These are phyloP conservation scores for Crucihimalaya himalaica DNA, from an alignment of 345 rosid species.

Conservation along the genomic window DNA sequence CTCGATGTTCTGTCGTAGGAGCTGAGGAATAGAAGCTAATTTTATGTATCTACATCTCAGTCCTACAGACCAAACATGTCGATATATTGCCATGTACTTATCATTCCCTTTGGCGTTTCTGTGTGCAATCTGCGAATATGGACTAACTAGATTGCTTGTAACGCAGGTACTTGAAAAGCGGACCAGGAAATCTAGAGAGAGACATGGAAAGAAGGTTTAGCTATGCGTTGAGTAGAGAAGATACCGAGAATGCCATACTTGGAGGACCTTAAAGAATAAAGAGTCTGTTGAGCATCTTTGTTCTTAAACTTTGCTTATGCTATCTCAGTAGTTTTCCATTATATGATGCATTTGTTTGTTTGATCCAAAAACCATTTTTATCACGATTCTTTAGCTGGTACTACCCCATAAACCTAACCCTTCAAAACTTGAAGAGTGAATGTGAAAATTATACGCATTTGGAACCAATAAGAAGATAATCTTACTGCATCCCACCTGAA, in stretches of 20 bases:
- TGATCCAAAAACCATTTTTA: not conserved
- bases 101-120: not conserved
- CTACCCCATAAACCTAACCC: not conserved
- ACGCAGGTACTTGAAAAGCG: constrained; percentile 79
- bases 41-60: not conserved
- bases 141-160: constrained; percentile 1
- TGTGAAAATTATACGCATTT: not conserved
- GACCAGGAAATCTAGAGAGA: constrained; percentile 89
- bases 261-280: constrained; percentile 72
- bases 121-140: not conserved
- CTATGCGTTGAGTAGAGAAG: constrained; percentile 91
- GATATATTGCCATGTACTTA: not conserved
- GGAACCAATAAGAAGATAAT: not conserved
- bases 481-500: not conserved
- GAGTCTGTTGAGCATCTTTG: constrained; percentile 12
- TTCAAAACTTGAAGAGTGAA: not conserved
- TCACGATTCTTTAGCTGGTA: not conserved
- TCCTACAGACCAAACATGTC: not conserved
- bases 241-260: constrained; percentile 84
- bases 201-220: constrained; percentile 96
- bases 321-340: not conserved
- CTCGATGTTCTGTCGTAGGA: not conserved
- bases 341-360: constrained; percentile 24
- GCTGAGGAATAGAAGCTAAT: not conserved
- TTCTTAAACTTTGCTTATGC: constrained; percentile 4